These are phyloP conservation scores for Apiospora hydei DNA, from an alignment of 2,329 filamentous ascomycete species.

Conservation along the genomic window DNA sequence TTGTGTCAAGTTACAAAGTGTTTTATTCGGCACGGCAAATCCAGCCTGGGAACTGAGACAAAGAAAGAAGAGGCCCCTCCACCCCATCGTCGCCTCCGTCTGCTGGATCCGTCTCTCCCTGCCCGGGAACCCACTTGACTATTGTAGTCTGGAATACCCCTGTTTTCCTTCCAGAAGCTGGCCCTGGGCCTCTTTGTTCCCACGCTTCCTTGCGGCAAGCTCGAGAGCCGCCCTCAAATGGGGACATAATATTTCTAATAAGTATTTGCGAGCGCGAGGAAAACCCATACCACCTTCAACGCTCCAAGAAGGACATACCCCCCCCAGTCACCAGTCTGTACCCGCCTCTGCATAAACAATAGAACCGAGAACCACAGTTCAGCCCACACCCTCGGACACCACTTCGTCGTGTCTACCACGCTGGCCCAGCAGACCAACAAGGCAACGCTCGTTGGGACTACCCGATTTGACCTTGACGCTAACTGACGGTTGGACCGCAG, in stretches of 20 bases:
- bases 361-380: slow-evolving; percentile 14
- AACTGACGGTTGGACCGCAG: slow-evolving; percentile 12
- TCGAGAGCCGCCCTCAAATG: slow-evolving; percentile 13
- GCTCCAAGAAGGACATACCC: not conserved
- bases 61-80: not conserved
- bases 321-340: not conserved
- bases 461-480: slow-evolving; percentile 21
- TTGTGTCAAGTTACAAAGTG: slow-evolving; percentile 20
- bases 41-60: slow-evolving; percentile 3
- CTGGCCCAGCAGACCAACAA: slow-evolving; percentile 21
- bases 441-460: slow-evolving; percentile 13
- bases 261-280: slow-evolving; percentile 10
- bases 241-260: slow-evolving; percentile 18
- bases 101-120: not conserved
- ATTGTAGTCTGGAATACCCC: slow-evolving; percentile 20
- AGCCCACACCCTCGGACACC: slow-evolving; percentile 16
- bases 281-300: slow-evolving; percentile 14
- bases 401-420: slow-evolving; percentile 5
- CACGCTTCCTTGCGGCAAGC: slow-evolving; percentile 16
- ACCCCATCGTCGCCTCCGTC: slow-evolving; percentile 19
- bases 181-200: slow-evolving; percentile 13
- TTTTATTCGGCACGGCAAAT: slow-evolving; percentile 5
- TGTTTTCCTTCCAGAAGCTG: slow-evolving; percentile 19
- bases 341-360: slow-evolving; percentile 17
- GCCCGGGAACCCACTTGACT: slow-evolving; percentile 16